A percentile compares a stretch with the other conserved stretches of the same genome.
Conservation (phyloP, 805 yeast genomes). For the Metschnikowia arizonensis region DNA sequence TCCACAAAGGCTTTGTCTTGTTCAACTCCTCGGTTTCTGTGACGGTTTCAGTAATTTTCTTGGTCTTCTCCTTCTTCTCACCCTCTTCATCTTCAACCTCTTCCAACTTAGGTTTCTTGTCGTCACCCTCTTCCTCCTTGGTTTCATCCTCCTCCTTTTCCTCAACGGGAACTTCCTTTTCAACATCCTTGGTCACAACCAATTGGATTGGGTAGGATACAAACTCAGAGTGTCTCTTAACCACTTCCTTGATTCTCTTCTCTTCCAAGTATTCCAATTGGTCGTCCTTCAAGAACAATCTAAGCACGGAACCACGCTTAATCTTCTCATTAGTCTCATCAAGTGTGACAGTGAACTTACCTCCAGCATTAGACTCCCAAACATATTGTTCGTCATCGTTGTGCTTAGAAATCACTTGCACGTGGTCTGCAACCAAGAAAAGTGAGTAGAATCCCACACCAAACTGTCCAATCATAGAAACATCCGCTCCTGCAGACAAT, state of each 20-base stretch:
- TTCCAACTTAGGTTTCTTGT: slow-evolving; percentile 67
- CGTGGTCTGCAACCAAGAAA: slow-evolving; percentile 98
- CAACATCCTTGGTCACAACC: slow-evolving; percentile 97
- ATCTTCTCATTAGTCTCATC: slow-evolving; percentile 84
- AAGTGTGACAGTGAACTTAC: slow-evolving; percentile 93
- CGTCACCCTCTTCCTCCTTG: slow-evolving; percentile 46
- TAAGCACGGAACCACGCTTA: slow-evolving; percentile 91
- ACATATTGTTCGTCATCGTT: slow-evolving; percentile 99
- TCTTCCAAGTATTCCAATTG: slow-evolving; percentile 99
- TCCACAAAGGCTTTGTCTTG: slow-evolving; percentile 99
- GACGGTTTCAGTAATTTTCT: slow-evolving; percentile 88
- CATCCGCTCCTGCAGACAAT: slow-evolving; percentile 98
- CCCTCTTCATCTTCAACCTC: slow-evolving; percentile 63
- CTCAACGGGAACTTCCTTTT: slow-evolving; percentile 90
- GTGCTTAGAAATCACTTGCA: slow-evolving; percentile 96
- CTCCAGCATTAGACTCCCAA: slow-evolving; percentile 99
- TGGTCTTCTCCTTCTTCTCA: slow-evolving; percentile 69
- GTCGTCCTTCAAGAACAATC: slow-evolving; percentile 97
- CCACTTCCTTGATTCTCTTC: slow-evolving; percentile 98
- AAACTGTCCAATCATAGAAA: slow-evolving; percentile 99
- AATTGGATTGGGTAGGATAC: slow-evolving; percentile 99
- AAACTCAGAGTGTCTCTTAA: slow-evolving; percentile 98
- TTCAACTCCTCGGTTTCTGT: slow-evolving; percentile 97
- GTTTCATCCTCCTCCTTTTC: slow-evolving; percentile 63
- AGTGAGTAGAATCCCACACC: slow-evolving; percentile 99